These are phyloP conservation scores for Neonectria magnoliae DNA, from an alignment of 2,329 filamentous ascomycete species.

Conservation along the genomic window DNA sequence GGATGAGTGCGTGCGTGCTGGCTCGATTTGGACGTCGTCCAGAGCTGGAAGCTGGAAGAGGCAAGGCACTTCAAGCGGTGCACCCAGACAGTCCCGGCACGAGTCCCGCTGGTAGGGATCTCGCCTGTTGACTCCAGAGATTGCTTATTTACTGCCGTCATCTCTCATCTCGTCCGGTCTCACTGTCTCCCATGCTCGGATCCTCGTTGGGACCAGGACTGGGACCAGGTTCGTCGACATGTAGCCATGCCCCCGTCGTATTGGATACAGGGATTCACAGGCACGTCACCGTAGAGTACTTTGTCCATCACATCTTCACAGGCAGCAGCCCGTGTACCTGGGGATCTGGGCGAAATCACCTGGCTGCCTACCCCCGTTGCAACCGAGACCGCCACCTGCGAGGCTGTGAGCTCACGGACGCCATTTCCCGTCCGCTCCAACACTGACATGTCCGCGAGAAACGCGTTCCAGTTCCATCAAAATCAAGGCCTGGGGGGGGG, in stretches of 20 bases:
- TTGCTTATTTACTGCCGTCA: constrained; percentile 35
- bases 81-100: constrained; percentile 22
- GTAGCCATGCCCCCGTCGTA: constrained; percentile 14
- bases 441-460: not conserved
- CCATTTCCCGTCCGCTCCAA: constrained; percentile 13
- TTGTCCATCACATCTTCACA: constrained; percentile 6
- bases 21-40: constrained; percentile 24
- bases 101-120: constrained; percentile 31
- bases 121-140: constrained; percentile 30
- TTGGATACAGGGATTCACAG: constrained; percentile 9
- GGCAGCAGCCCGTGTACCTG: not conserved
- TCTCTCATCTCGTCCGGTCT: constrained; percentile 31
- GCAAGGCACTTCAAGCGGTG: constrained; percentile 25
- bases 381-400: constrained; percentile 29
- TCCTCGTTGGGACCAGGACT: constrained; percentile 7
- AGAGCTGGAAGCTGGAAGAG: constrained; percentile 25
- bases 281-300: constrained; percentile 17
- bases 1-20: constrained; percentile 34
- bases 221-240: constrained; percentile 4
- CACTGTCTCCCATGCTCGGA: constrained; percentile 20
- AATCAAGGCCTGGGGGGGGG: constrained; percentile 9
- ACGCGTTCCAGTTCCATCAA: constrained; percentile 16
- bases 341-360: constrained; percentile 4
- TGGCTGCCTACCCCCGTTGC: constrained; percentile 13
- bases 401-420: not conserved